These are phyloP conservation scores for Raphanus hybrid DNA, from an alignment of 441 rosid genomes.

Conservation along the genomic window DNA sequence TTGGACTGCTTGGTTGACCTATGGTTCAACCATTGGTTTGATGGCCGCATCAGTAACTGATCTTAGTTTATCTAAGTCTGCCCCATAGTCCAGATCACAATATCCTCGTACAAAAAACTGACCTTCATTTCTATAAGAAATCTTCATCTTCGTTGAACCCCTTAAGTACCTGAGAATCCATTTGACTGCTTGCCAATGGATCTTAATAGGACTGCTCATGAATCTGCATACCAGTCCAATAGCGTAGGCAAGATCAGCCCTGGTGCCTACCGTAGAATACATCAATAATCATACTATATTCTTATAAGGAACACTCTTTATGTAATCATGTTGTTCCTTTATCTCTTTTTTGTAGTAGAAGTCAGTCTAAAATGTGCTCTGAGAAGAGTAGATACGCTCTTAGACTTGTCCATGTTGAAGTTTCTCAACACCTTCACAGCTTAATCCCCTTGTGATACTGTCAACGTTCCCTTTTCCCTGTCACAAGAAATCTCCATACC, in stretches of 20 bases:
- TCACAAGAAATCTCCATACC: background rate
- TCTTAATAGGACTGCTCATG: too few relatives aligned
- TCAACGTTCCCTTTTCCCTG: rapidly evolving
- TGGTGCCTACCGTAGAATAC: background rate
- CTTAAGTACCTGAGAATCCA: too few relatives aligned
- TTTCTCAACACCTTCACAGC: background rate
- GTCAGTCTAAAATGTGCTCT: background rate
- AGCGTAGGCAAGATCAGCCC: background rate
- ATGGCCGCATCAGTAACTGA: too few relatives aligned
- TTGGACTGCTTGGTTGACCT: too few relatives aligned
- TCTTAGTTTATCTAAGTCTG: too few relatives aligned
- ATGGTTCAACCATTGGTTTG: too few relatives aligned
- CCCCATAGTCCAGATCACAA: too few relatives aligned
- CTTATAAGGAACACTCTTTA: background rate
- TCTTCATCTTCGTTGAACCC: too few relatives aligned
- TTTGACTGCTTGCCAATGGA: too few relatives aligned
- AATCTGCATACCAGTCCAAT: background rate
- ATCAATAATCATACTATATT: background rate
- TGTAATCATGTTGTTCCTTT: background rate
- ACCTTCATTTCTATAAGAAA: too few relatives aligned
- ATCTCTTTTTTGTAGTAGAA: background rate
- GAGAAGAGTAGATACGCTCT: background rate
- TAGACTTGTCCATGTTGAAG: background rate
- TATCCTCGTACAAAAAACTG: too few relatives aligned
- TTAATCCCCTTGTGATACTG: background rate